These are phyloP conservation scores for Vitis hybrid DNA, from an alignment of 177 flowering plant genomes.

Conservation along the genomic window DNA sequence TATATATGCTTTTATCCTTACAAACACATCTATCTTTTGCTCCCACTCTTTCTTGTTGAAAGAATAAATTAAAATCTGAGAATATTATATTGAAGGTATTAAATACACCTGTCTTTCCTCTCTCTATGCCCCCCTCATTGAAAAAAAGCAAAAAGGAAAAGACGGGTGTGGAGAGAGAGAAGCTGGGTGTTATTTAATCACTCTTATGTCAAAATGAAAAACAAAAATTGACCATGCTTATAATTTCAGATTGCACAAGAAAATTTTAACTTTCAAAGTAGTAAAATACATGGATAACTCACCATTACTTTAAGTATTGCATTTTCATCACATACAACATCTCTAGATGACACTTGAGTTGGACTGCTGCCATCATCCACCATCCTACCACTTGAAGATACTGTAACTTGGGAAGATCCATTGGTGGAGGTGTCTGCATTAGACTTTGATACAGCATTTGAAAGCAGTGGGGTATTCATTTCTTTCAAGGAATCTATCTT, in stretches of 20 bases:
- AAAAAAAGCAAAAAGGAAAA: no score
- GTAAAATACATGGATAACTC: constrained; percentile 26
- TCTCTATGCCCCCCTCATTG: no score
- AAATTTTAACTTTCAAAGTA: background rate
- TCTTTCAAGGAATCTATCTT: constrained; percentile 79
- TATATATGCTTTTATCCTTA: no score
- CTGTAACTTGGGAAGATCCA: constrained; percentile 73
- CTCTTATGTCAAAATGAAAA: background rate
- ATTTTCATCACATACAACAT: constrained; percentile 72
- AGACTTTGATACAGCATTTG: constrained; percentile 45
- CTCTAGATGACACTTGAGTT: constrained; percentile 60
- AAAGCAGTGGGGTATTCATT: constrained; percentile 41
- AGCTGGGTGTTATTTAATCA: background rate
- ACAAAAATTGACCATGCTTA: background rate
- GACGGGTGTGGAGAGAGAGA: no score
- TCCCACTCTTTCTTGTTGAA: no score
- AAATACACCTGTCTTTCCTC: no score
- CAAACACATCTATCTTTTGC: no score
- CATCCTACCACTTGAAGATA: constrained; percentile 54
- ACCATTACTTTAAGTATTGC: constrained; percentile 99
- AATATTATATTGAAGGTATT: no score
- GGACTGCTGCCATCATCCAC: constrained; percentile 81
- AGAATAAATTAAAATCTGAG: no score
- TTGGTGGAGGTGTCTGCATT: constrained; percentile 45
- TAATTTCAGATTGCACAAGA: background rate